phyloP scores from a whole-genome alignment of 257 asterid genomes.

The Rehmannia glutinosa region DNA sequence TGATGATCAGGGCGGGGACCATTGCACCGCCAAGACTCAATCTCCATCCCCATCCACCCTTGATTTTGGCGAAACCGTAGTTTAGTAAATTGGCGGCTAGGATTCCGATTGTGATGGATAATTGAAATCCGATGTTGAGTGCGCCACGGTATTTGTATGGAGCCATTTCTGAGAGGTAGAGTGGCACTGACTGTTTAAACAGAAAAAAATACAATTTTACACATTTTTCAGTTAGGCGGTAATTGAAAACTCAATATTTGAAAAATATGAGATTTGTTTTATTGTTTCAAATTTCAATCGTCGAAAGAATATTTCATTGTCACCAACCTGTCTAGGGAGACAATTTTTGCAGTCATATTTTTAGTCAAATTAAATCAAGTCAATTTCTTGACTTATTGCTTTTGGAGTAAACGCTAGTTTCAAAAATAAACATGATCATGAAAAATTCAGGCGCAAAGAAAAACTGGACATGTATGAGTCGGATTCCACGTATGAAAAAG shows the following conservation, averaged over 20 bases:
- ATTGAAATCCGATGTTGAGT: conserved; percentile 44
- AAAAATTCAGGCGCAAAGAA: too few relatives aligned
- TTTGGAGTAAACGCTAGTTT: too few relatives aligned
- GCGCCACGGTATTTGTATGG: conserved; percentile 53
- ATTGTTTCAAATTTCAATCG: too few relatives aligned
- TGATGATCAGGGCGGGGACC: conserved; percentile 73
- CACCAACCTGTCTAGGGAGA: too few relatives aligned
- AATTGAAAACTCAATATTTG: too few relatives aligned
- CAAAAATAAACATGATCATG: not conserved
- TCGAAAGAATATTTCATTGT: too few relatives aligned
- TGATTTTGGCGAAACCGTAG: conserved; percentile 34
- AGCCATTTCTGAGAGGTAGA: conserved; percentile 59
- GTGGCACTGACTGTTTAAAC: conserved; percentile 41
- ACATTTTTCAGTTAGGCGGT: too few relatives aligned
- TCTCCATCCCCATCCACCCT: conserved; percentile 71
- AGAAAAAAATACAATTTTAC: too few relatives aligned
- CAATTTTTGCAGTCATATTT: too few relatives aligned
- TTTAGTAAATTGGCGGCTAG: conserved; percentile 37
- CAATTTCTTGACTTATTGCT: conserved; percentile 21
- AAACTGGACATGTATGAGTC: too few relatives aligned
- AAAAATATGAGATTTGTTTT: not conserved
- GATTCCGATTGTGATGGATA: conserved; percentile 45
- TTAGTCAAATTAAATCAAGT: too few relatives aligned
- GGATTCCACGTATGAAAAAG: too few relatives aligned
- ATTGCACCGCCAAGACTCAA: conserved; percentile 80